Evolutionary conservation across 441 rosid genomes (phyloP).

Genomic region (Sinapis alba): DNA sequence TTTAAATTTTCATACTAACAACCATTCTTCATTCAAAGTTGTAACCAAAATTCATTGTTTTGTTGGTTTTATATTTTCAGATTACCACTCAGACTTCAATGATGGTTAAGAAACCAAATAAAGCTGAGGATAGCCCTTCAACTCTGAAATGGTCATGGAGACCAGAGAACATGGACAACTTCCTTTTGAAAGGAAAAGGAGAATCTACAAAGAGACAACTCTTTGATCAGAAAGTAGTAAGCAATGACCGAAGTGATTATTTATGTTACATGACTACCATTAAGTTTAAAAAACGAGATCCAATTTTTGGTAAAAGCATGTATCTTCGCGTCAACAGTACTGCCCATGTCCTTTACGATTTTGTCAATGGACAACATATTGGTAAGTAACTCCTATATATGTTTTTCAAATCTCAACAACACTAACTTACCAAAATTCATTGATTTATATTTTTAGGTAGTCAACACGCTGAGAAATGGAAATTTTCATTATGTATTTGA

Average conservation of each 20-base stretch:
- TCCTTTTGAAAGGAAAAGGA: constrained; percentile 47
- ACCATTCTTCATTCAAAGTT: not conserved
- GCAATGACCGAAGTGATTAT: constrained; percentile 63
- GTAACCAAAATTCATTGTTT: not conserved
- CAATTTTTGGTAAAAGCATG: constrained; percentile 39
- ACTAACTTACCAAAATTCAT: not conserved
- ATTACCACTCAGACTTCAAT: constrained; percentile 58
- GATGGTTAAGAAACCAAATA: constrained; percentile 53
- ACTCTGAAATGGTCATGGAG: constrained; percentile 70
- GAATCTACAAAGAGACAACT: constrained; percentile 34
- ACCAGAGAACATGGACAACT: constrained; percentile 45
- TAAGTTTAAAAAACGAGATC: constrained; percentile 40
- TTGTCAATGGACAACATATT: constrained; percentile 53
- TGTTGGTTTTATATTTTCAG: not conserved
- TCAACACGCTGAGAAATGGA: constrained; percentile 43
- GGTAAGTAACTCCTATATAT: constrained; percentile 42
- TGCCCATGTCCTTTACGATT: constrained; percentile 68
- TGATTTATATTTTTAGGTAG: constrained; percentile 42
- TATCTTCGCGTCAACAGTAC: constrained; percentile 41
- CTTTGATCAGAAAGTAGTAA: constrained; percentile 59
- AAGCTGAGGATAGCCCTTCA: constrained; percentile 44
- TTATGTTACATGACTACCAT: constrained; percentile 75
- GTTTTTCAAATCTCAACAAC: not conserved
- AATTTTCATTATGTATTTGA: constrained; percentile 41
- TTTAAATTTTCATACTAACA: not conserved